Base-by-base conservation (phyloP, 768 basidiomycete species). In the Termitomyces sp. region DNA sequence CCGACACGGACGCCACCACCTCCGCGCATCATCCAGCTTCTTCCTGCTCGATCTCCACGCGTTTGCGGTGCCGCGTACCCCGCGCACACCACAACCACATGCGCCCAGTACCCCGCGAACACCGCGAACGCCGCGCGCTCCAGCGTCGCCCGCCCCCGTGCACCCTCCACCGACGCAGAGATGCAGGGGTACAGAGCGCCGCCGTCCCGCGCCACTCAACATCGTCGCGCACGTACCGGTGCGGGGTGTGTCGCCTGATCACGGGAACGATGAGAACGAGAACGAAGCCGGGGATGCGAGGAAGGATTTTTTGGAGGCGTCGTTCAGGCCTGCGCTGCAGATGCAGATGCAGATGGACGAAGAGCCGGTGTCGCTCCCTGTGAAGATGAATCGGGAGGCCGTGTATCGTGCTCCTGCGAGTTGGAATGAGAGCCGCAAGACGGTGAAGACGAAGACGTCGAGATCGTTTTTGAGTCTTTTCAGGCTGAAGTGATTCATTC, bases 391-490 rank as follows among this genome's bases (percentile, higher is more conserved):
- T 32, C 52, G 35, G 9, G 43, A 50, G 57, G 28, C 49, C 5
- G 50, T 33, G 57, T 40, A 40, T 41, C 43, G 58, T 12, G 28
- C 5, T 26, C 58, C 53, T 35, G 13, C 7, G 43, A 1, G 16
- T 8, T 3, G 16, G 18, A 47, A 14, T 2, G 46, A 16, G 38
- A 38, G 38, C 14, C 14, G 38, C 28, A 50, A n/a, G 48, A 23
- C 86, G 89, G 66, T 89, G 87, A 58, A 51, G 48, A 58, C 43
- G 43, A 63, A 63, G 57, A 32, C 48, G 20, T 60, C 59, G 20
- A 41, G 52, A 4, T 32, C 48, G 10, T 28, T 63, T 2, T 55
- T 63, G 56, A 50, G 48, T 30, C 54, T 63, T 33, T 63, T 63
- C 41, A 57, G 59, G 47, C 28, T 59, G 10, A 63, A 60, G 56